These are phyloP conservation scores for Polysphondylium violaceum DNA, from an alignment of 78 protist species.

Conservation along the genomic window DNA sequence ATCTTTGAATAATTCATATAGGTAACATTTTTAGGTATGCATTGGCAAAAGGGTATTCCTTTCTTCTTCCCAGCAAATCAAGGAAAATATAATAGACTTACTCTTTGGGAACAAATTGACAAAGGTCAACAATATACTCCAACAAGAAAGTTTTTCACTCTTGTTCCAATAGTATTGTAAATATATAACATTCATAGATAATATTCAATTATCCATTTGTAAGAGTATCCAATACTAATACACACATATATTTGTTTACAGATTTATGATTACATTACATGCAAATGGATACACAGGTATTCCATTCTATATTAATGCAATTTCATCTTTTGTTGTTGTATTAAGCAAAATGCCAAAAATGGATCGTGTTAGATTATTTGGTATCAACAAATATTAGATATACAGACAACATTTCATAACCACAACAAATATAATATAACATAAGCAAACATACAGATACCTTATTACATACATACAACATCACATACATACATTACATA, in stretches of 20 bases:
- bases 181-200: too few species aligned
- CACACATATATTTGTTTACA: background rate
- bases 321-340: conserved; percentile 42
- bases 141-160: conserved; percentile 88
- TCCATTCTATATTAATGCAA: conserved; percentile 61
- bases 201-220: too few species aligned
- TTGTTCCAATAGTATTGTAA: conserved; percentile 89
- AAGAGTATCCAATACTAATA: background rate
- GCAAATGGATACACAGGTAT: conserved; percentile 51
- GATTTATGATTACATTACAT: conserved; percentile 69
- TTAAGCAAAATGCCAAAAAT: conserved; percentile 76
- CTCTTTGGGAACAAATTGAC: conserved; percentile 93
- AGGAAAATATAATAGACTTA: conserved; percentile 84
- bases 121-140: conserved; percentile 87
- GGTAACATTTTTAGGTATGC: conserved; percentile 77
- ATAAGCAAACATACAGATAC: too few species aligned
- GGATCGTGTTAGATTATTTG: conserved; percentile 80
- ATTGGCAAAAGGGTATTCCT: conserved; percentile 88
- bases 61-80: conserved; percentile 58
- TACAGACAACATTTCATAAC: too few species aligned
- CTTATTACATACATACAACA: too few species aligned
- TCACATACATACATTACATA: too few species aligned
- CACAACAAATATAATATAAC: too few species aligned
- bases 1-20: background rate
- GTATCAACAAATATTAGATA: conserved; percentile 71